Evolutionary conservation across 1,284 basidiomycete genomes (phyloP).

Genomic region (Pholiota adiposa): DNA sequence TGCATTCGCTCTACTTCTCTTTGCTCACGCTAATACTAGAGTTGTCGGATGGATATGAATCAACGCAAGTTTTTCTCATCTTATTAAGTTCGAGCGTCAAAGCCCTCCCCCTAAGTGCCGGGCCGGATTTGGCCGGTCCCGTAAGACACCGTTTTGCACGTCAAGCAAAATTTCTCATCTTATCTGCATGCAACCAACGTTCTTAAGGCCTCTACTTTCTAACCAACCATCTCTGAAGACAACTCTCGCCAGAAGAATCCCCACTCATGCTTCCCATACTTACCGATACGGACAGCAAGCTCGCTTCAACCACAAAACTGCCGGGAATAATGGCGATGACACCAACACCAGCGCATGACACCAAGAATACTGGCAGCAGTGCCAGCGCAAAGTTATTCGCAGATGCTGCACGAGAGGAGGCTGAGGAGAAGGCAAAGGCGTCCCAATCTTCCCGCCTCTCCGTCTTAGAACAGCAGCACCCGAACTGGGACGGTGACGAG

Average conservation of each 20-base stretch:
- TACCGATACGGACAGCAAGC: neutral
- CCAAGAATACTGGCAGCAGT: no score
- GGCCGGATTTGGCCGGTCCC: neutral
- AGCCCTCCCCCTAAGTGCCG: neutral
- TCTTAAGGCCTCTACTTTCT: neutral
- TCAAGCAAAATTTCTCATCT: neutral
- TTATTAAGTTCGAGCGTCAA: no score
- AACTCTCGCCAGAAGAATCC: neutral
- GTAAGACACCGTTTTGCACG: neutral
- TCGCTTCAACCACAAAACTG: slow-evolving; percentile 2
- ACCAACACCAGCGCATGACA: neutral
- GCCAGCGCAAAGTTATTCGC: slow-evolving; percentile 74
- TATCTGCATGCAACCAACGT: slow-evolving; percentile 22
- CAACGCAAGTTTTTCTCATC: no score
- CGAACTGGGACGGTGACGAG: slow-evolving; percentile 83
- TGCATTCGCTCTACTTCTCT: no score
- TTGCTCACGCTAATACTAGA: no score
- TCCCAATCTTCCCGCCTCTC: slow-evolving; percentile 31
- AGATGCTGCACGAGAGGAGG: slow-evolving; percentile 66
- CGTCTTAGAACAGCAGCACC: slow-evolving; percentile 45
- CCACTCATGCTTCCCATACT: neutral
- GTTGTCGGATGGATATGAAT: no score
- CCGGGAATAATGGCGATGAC: neutral
- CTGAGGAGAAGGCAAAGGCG: slow-evolving; percentile 30
- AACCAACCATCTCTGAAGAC: no score